phyloP scores from a whole-genome alignment of 495 filamentous ascomycete genomes.

The Hypoxylon crocopeplum region DNA sequence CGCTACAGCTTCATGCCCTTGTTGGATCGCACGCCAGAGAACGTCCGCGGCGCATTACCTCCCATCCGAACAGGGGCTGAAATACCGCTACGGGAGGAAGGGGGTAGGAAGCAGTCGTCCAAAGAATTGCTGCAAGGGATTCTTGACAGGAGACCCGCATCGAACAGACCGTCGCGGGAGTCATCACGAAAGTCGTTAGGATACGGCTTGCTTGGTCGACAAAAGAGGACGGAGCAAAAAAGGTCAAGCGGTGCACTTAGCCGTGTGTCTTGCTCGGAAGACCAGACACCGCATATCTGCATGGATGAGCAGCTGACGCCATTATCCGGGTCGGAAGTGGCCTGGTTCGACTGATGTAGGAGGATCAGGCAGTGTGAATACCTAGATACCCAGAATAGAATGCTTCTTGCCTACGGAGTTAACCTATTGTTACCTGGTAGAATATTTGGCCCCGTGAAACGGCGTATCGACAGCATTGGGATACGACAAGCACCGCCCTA shows the following conservation, averaged over 20 bases:
- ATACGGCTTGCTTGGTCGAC: neutral
- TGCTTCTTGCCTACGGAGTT: too few relatives aligned
- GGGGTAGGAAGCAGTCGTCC: slow-evolving; percentile 11
- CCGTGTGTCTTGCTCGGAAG: slow-evolving; percentile 30
- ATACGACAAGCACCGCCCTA: too few relatives aligned
- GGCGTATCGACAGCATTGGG: too few relatives aligned
- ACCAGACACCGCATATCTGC: slow-evolving; percentile 31
- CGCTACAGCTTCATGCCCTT: slow-evolving; percentile 33
- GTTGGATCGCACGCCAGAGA: slow-evolving; percentile 20
- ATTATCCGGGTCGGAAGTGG: slow-evolving; percentile 18
- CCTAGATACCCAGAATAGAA: neutral
- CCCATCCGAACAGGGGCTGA: neutral
- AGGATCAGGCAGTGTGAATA: too few relatives aligned
- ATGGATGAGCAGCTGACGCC: slow-evolving; percentile 28
- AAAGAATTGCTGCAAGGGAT: slow-evolving; percentile 21
- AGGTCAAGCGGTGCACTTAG: neutral
- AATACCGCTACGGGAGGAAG: slow-evolving; percentile 10
- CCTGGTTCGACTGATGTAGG: slow-evolving; percentile 10
- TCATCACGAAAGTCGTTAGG: slow-evolving; percentile 17
- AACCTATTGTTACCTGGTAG: too few relatives aligned
- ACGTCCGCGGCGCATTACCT: slow-evolving; percentile 11
- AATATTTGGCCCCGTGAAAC: too few relatives aligned
- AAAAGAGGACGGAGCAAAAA: slow-evolving; percentile 9
- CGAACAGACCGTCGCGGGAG: slow-evolving; percentile 10
- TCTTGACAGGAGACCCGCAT: slow-evolving; percentile 4